phyloP scores from a whole-genome alignment of 768 basidiomycete species.

The Mycena kentingensis region DNA sequence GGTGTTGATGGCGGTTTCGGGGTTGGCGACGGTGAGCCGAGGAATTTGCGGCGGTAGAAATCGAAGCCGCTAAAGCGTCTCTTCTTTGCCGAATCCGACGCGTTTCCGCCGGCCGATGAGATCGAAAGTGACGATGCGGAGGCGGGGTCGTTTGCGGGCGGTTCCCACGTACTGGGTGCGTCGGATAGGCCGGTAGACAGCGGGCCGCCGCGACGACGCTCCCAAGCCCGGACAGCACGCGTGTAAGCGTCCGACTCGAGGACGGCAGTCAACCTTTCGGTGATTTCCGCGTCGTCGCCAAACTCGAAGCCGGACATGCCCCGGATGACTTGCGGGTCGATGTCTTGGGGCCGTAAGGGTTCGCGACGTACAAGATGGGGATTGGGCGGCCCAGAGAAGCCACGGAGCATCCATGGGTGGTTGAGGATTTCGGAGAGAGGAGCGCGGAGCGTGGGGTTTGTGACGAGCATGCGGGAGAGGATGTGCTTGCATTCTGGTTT shows the following conservation, averaged over 20 bases:
- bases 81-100: conserved; percentile 39
- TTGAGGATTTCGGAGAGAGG: conserved; percentile 79
- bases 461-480: conserved; percentile 94
- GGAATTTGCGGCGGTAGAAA: conserved; percentile 89
- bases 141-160: conserved; percentile 43
- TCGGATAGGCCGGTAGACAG: conserved; percentile 67
- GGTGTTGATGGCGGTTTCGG: conserved; percentile 1
- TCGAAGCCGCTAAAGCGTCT: conserved; percentile 96
- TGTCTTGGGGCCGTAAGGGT: conserved; percentile 84
- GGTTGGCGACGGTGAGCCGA: conserved; percentile 49
- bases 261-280: conserved; percentile 67
- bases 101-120: conserved; percentile 52
- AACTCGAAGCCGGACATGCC: conserved; percentile 98
- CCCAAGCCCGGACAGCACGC: conserved; percentile 76
- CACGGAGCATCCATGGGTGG: conserved; percentile 93
- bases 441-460: conserved; percentile 84
- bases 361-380: conserved; percentile 86
- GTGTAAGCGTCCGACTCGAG: conserved; percentile 79
- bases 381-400: conserved; percentile 77
- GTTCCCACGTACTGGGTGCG: conserved; percentile 54
- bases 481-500: conserved; percentile 88
- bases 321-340: conserved; percentile 82
- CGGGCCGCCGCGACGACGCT: conserved; percentile 62
- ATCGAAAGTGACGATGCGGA: conserved; percentile 73
- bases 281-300: conserved; percentile 81